phyloP scores from a whole-genome alignment of 257 asterid species.

The Coffea eugenioides region DNA sequence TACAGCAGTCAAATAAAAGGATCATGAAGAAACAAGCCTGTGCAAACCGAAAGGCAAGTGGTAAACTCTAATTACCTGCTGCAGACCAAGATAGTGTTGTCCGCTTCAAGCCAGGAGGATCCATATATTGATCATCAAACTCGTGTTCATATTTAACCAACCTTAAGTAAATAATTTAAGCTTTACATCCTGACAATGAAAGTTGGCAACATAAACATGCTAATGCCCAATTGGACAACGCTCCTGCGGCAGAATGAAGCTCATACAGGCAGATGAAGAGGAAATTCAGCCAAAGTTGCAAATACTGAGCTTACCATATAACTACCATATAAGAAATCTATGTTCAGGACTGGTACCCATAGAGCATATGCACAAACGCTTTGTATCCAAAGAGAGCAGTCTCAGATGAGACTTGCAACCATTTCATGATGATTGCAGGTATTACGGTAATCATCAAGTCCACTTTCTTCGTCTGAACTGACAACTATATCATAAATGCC shows the following conservation, averaged over 20 bases:
- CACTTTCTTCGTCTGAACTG: conserved; percentile 31
- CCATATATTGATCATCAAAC: not conserved
- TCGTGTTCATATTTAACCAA: not conserved
- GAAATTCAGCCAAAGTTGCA: not conserved
- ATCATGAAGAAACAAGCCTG: not conserved
- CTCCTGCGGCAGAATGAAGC: not conserved
- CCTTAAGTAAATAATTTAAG: not conserved
- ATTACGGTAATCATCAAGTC: conserved; percentile 13
- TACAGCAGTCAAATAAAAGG: not conserved
- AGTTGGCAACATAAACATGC: not conserved
- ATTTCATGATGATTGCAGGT: conserved; percentile 33
- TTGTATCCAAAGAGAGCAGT: not conserved
- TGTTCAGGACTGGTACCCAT: not conserved
- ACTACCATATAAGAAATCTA: not conserved
- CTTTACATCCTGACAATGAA: not conserved
- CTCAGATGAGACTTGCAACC: conserved; percentile 50
- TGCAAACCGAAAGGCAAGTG: not conserved
- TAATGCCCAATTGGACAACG: not conserved
- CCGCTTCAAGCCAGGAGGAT: not conserved
- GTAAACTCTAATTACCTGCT: not conserved
- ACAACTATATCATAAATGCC: conserved; percentile 32
- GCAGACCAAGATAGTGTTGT: not conserved
- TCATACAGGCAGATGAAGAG: not conserved
- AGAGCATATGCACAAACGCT: not conserved
- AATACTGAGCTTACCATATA: not conserved